phyloP scores from a whole-genome alignment of 345 rosid species.

The Eucalyptus decipiens region DNA sequence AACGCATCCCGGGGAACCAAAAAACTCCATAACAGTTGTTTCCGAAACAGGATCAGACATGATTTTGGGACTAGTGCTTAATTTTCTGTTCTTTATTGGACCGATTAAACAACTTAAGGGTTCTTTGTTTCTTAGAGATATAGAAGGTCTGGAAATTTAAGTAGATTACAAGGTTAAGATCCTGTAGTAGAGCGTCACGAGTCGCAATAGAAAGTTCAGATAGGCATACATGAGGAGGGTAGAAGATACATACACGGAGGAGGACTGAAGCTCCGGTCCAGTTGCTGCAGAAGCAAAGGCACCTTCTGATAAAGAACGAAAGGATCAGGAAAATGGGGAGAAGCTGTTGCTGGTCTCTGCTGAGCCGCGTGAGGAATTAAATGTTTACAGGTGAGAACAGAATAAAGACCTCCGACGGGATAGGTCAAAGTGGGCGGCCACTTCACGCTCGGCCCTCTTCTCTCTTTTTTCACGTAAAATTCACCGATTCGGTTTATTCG shows the following conservation, averaged over 20 bases:
- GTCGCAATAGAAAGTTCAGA: too few species aligned
- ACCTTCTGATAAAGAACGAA: background rate
- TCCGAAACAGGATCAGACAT: background rate
- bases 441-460: too few species aligned
- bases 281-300: background rate
- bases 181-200: too few species aligned
- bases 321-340: background rate
- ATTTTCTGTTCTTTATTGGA: background rate
- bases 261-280: background rate
- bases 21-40: background rate
- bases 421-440: background rate
- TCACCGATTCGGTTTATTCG: too few species aligned
- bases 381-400: background rate
- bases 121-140: too few species aligned
- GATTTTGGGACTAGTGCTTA: background rate
- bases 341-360: background rate
- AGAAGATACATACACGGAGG: too few species aligned
- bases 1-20: rapidly evolving
- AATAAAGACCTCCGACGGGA: background rate
- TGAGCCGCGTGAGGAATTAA: background rate
- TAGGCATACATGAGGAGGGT: too few species aligned
- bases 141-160: too few species aligned
- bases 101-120: rapidly evolving
- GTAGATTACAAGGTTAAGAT: too few species aligned
- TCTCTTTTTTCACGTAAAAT: too few species aligned